Percentiles rank a stretch among this genome's conserved stretches.
Conservation (phyloP, 2,329 filamentous ascomycete genomes). For the Neofusicoccum ribis region DNA sequence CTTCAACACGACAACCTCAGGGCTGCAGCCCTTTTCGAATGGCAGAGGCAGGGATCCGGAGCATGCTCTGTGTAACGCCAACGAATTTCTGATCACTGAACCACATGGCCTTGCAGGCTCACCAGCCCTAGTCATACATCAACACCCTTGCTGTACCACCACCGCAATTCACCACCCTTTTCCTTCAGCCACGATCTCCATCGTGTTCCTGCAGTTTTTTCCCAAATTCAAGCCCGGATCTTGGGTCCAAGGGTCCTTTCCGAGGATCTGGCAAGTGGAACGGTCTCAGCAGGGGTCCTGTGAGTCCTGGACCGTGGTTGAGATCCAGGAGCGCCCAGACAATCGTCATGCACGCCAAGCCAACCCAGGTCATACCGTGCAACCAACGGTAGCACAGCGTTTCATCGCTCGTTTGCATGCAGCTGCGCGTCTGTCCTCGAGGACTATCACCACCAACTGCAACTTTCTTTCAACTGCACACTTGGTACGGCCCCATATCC, state of each 20-base stretch:
- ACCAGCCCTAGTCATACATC: neutral
- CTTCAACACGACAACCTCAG: neutral
- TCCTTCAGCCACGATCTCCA: neutral
- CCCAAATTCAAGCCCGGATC: neutral
- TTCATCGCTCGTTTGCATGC: neutral
- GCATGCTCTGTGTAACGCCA: neutral
- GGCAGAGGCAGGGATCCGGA: neutral
- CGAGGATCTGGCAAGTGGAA: slow-evolving; percentile 2
- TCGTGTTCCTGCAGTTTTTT: slow-evolving; percentile 18
- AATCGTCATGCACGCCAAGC: slow-evolving; percentile 9
- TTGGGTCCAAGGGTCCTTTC: neutral
- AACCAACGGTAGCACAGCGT: neutral
- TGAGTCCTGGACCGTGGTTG: neutral
- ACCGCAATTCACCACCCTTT: neutral
- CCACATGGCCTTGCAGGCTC: slow-evolving; percentile 1
- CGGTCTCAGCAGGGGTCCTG: slow-evolving; percentile 12
- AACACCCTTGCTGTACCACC: neutral
- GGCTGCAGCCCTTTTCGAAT: neutral
- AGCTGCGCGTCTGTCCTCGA: neutral
- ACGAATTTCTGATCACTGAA: neutral
- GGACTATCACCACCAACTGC: neutral
- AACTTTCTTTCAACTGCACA: slow-evolving; percentile 10
- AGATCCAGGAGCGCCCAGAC: neutral
- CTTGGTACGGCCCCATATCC: neutral
- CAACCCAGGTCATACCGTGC: neutral